Base-by-base conservation (phyloP, 768 basidiomycete species). In the Lactifluus volemus region DNA sequence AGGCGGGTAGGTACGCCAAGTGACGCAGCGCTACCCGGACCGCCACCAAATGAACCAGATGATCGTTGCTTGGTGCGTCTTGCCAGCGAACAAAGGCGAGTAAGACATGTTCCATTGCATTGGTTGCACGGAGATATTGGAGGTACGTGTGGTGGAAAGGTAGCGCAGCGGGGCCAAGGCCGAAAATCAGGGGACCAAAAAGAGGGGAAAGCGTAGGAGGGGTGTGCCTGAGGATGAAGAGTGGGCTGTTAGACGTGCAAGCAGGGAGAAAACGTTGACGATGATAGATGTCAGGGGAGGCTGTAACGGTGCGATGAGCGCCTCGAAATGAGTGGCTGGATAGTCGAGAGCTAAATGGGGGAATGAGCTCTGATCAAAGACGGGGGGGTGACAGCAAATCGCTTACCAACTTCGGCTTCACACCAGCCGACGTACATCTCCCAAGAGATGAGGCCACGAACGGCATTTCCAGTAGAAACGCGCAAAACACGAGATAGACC, bases 41-140 rank as follows among this genome's bases (percentile, higher is more conserved):
- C 76, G 12, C 73, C 64, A 53, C 70, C 66, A 36, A 68, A 73
- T 50, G 72, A 70, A 58, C 55, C 47, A 1, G 66, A 30, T 68
- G 68, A 56, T 73, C 41, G 68, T 65, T 50, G 58, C 69, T 63
- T 5, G 70, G 64, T 5, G 81, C 77, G 60, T 88, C 84, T 67
- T 92, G 86, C 77, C 85, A 89, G 34, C 95, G 84, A 60, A 98
- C 86, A 71, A 88, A 96, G 0, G 91, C 81, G 12, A 98, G 81
- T n/a, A 98, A 76, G 52, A 99, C 77, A 66, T 99, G 96, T 70
- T 99, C 96, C 67, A 89, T 89, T 1, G 95, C 96, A 39, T 86
- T 84, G 4, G 87, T 86, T 15, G 90, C 80, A 49, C 89, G 85
- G 36, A 96, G 82, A 70, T 92, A 98, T 64, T 79, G 77, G 21